Evolutionary conservation across 495 filamentous ascomycete genomes (phyloP).

Genomic region (Aeminium ludgeri): DNA sequence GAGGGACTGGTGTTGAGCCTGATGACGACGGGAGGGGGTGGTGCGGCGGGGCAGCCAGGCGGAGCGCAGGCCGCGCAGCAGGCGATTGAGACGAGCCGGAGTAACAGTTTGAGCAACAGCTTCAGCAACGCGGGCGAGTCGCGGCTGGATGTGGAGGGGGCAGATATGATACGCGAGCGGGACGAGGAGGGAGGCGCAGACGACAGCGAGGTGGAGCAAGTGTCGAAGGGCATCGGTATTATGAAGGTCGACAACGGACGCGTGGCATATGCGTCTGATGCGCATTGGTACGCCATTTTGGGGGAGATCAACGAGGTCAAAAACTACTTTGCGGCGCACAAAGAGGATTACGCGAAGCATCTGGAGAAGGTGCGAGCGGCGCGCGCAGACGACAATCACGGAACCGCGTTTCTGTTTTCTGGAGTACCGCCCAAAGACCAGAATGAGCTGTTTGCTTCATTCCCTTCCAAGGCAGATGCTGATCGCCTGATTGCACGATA

Average conservation of each 20-base stretch:
- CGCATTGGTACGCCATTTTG: slow-evolving; percentile 85
- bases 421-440: slow-evolving; percentile 47
- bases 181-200: slow-evolving; percentile 26
- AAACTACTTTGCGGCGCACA: slow-evolving; percentile 62
- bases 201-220: slow-evolving; percentile 76
- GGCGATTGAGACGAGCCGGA: slow-evolving; percentile 45
- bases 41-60: slow-evolving; percentile 37
- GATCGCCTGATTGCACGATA: slow-evolving; percentile 62
- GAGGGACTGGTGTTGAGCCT: slow-evolving; percentile 88
- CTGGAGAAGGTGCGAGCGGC: slow-evolving; percentile 43
- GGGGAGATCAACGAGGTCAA: slow-evolving; percentile 88
- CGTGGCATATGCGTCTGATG: slow-evolving; percentile 76
- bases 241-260: slow-evolving; percentile 82
- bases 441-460: slow-evolving; percentile 56
- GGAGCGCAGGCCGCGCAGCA: slow-evolving; percentile 46
- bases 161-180: slow-evolving; percentile 38
- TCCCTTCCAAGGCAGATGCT: slow-evolving; percentile 65
- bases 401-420: slow-evolving; percentile 53
- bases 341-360: slow-evolving; percentile 51
- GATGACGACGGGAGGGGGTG: slow-evolving; percentile 63
- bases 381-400: slow-evolving; percentile 30
- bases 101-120: slow-evolving; percentile 20
- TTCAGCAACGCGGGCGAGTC: slow-evolving; percentile 24
- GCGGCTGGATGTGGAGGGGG: slow-evolving; percentile 39
- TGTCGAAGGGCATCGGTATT: slow-evolving; percentile 81